Evolutionary conservation across 768 basidiomycete genomes (phyloP).

Genomic region (Brasilioporus rufonigricans): DNA sequence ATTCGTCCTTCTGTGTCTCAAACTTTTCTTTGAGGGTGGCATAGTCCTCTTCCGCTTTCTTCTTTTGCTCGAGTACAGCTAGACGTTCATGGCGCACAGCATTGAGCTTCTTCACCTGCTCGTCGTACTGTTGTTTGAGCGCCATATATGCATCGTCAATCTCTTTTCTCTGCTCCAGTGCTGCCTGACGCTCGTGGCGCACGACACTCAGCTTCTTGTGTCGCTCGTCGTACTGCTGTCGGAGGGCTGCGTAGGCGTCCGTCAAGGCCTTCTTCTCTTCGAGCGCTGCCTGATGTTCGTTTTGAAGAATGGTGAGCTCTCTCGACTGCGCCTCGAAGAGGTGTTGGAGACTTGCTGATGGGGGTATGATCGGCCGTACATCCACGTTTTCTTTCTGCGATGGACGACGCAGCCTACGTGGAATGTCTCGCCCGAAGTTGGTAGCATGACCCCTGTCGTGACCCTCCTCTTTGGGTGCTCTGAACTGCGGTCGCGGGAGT

Average conservation of each 20-base stretch:
- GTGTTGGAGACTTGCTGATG: neutral
- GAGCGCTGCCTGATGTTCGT: neutral
- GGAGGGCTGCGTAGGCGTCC: neutral
- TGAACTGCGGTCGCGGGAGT: neutral
- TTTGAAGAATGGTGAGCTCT: no score
- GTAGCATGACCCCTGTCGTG: neutral
- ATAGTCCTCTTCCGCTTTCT: slow-evolving; percentile 1
- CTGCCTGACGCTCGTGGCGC: slow-evolving; percentile 7
- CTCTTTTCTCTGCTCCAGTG: slow-evolving; percentile 3
- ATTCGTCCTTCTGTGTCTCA: slow-evolving; percentile 13
- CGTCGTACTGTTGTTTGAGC: slow-evolving; percentile 19
- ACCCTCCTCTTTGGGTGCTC: neutral
- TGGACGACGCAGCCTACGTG: neutral
- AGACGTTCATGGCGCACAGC: neutral
- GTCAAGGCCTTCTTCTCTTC: slow-evolving; percentile 10
- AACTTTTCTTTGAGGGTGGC: slow-evolving; percentile 6
- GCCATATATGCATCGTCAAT: slow-evolving; percentile 8
- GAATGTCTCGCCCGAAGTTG: neutral
- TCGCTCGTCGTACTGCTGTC: slow-evolving; percentile 8
- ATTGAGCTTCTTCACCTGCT: slow-evolving; percentile 10
- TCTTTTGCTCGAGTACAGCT: slow-evolving; percentile 2
- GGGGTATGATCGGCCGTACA: neutral
- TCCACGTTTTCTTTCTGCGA: neutral
- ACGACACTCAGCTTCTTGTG: neutral
- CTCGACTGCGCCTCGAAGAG: slow-evolving; percentile 3